A percentile compares a stretch with the other conserved stretches of the same genome.
These are phyloP conservation scores for Rhodamnia argentea DNA, from an alignment of 345 rosid species.

Conservation along the genomic window DNA sequence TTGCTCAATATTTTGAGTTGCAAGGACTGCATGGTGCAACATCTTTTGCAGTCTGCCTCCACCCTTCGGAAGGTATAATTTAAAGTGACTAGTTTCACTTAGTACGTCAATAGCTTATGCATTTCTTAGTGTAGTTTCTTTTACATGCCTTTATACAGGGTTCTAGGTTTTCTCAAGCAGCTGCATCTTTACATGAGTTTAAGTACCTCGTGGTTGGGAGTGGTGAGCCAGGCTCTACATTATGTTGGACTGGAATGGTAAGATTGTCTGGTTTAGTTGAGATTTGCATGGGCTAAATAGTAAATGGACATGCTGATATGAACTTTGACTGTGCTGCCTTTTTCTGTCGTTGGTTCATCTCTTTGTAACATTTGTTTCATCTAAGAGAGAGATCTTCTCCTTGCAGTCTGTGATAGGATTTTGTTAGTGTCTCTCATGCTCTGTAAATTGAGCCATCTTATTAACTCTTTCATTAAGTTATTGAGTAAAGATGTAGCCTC, in stretches of 20 bases:
- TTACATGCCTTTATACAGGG: conserved; percentile 39
- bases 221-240: conserved; percentile 29
- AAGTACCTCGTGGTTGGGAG: conserved; percentile 45
- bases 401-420: neutral
- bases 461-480: neutral
- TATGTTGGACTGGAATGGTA: conserved; percentile 94
- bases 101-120: neutral
- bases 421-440: neutral
- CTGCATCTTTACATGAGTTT: conserved; percentile 80
- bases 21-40: conserved; percentile 40
- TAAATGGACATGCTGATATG: neutral
- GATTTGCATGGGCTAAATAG: neutral
- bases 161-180: conserved; percentile 76
- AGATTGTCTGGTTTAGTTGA: neutral
- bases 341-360: neutral
- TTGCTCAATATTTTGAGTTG: conserved; percentile 76
- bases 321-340: neutral
- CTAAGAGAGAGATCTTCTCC: neutral
- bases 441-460: neutral
- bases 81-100: neutral
- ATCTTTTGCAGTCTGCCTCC: conserved; percentile 89
- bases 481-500: neutral
- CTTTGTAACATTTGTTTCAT: neutral
- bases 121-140: neutral
- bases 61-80: conserved; percentile 78